Conservation (phyloP, 371 early-diverging fungal genomes). For the Apophysomyces sp. region DNA sequence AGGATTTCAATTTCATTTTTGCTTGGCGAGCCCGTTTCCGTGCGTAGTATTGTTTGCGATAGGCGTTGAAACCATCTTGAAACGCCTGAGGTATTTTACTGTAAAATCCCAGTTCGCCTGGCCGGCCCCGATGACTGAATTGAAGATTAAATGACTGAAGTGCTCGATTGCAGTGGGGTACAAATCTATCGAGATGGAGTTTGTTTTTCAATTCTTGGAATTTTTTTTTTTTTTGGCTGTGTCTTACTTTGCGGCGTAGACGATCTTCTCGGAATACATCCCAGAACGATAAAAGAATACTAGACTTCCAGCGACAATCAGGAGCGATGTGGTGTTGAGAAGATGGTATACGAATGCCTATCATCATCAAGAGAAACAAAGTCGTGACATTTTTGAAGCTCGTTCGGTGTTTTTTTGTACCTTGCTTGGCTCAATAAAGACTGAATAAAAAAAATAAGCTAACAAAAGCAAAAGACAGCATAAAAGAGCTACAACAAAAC, state of each 20-base stretch:
- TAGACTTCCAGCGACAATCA: constrained; percentile 36
- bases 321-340: constrained; percentile 31
- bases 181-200: constrained; percentile 44
- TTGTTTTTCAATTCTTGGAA: not conserved
- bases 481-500: constrained; percentile 21
- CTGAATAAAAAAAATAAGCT: constrained; percentile 49
- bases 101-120: constrained; percentile 57
- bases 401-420: constrained; percentile 14
- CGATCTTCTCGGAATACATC: constrained; percentile 64
- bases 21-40: constrained; percentile 54
- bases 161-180: constrained; percentile 66
- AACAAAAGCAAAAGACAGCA: constrained; percentile 26
- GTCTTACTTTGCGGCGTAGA: constrained; percentile 65
- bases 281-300: constrained; percentile 61
- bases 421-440: constrained; percentile 52
- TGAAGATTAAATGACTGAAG: constrained; percentile 69
- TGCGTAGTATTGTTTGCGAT: constrained; percentile 54
- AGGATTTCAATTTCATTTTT: constrained; percentile 23
- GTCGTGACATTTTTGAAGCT: not conserved
- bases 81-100: constrained; percentile 60
- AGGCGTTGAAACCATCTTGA: constrained; percentile 66
- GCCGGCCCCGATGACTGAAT: constrained; percentile 50
- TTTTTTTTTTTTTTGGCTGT: not conserved
- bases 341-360: constrained; percentile 37
- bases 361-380: not conserved